A percentile compares a stretch with the other conserved stretches of the same genome.
Conservation (phyloP, 768 basidiomycete species). For the Boletus sp. region DNA sequence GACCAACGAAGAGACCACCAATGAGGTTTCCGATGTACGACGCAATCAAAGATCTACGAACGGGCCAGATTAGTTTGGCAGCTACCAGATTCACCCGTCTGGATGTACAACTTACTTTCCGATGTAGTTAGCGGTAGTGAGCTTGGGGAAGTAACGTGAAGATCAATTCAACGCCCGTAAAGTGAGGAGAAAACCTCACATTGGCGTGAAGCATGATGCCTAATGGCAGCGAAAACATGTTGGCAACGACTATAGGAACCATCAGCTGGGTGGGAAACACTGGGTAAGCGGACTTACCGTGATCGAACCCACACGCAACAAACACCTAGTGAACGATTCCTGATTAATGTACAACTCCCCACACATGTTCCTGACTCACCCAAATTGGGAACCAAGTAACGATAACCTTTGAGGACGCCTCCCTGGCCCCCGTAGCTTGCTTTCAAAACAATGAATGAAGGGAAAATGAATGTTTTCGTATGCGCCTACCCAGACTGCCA, state of each 20-base stretch:
- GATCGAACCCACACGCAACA: slow-evolving; percentile 69
- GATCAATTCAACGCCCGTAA: slow-evolving; percentile 1
- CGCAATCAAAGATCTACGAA: slow-evolving; percentile 58
- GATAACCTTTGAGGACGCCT: slow-evolving; percentile 69
- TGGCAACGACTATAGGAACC: slow-evolving; percentile 53
- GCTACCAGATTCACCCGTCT: neutral
- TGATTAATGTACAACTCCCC: neutral
- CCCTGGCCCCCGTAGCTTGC: slow-evolving; percentile 69
- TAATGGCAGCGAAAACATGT: slow-evolving; percentile 73
- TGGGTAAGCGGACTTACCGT: slow-evolving; percentile 43
- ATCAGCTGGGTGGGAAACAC: neutral
- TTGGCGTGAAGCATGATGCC: slow-evolving; percentile 69
- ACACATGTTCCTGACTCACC: slow-evolving; percentile 38
- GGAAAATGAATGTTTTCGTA: neutral
- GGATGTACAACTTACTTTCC: slow-evolving; percentile 48
- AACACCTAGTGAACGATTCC: slow-evolving; percentile 46
- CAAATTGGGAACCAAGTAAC: slow-evolving; percentile 75
- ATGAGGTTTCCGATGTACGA: slow-evolving; percentile 65
- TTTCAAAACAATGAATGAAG: slow-evolving; percentile 26
- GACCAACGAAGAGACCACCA: slow-evolving; percentile 60
- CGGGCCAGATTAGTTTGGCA: neutral
- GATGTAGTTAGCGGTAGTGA: slow-evolving; percentile 53
- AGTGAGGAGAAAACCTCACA: slow-evolving; percentile 38
- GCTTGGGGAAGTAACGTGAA: slow-evolving; percentile 7
- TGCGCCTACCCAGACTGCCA: slow-evolving; percentile 66